Evolutionary conservation across 192 early-diverging fungal species (phyloP).

Genomic region (Coemansia sp.): DNA sequence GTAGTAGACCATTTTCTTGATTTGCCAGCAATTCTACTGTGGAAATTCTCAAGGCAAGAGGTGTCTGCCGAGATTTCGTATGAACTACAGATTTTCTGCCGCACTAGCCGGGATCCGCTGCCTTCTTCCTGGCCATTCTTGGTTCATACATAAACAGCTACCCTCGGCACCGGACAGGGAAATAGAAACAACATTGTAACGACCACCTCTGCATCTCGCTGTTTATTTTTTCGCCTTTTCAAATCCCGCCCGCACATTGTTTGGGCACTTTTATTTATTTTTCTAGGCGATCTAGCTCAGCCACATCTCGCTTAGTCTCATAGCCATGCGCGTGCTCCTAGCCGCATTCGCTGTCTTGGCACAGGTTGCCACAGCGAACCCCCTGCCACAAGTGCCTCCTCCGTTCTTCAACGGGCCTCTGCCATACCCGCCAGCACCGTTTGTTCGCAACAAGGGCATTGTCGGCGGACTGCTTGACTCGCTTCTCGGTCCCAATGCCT

Average conservation of each 20-base stretch:
- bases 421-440: conserved; percentile 31
- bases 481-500: conserved; percentile 40
- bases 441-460: conserved; percentile 44
- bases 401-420: conserved; percentile 14
- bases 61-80: background rate
- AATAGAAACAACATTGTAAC: conserved; percentile 6
- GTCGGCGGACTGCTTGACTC: conserved; percentile 42
- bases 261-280: background rate
- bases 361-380: conserved; percentile 33
- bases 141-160: background rate
- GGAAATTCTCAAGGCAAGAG: background rate
- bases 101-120: background rate
- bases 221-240: background rate
- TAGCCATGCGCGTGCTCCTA: conserved; percentile 46
- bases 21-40: conserved; percentile 3
- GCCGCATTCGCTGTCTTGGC: conserved; percentile 46
- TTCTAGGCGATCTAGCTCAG: background rate
- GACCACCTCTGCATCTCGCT: background rate
- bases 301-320: background rate
- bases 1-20: background rate
- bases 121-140: background rate
- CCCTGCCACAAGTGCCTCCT: conserved; percentile 19
- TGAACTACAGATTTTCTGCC: background rate
- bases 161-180: background rate
- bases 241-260: background rate